Conservation (phyloP, 148 eudicot genomes). For the Fagopyrum esculentum region DNA sequence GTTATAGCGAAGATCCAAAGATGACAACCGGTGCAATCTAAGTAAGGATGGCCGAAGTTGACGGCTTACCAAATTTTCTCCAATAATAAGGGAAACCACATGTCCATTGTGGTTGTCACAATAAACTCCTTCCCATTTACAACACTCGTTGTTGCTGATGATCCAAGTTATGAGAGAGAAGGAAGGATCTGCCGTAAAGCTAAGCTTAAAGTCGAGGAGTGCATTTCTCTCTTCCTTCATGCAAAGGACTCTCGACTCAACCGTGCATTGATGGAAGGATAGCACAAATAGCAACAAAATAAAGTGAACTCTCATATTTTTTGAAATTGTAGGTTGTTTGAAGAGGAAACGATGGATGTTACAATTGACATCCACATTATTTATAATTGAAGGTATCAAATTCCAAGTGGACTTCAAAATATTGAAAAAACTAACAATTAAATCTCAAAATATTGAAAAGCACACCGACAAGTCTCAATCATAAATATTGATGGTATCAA, state of each 20-base stretch:
- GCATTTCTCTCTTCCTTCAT: conserved; percentile 16
- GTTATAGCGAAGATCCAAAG: conserved; percentile 25
- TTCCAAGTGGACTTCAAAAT: no score
- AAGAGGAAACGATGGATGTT: no score
- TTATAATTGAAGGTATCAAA: no score
- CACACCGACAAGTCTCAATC: no score
- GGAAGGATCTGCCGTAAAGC: background rate
- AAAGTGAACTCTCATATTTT: no score
- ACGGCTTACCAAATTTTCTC: background rate
- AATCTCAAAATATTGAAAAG: no score
- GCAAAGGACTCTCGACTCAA: background rate
- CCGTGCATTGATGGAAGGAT: no score
- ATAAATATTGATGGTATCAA: no score
- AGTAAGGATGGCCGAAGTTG: conserved; percentile 10
- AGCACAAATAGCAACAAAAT: no score
- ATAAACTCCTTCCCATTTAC: conserved; percentile 9
- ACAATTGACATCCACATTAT: no score
- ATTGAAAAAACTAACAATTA: no score
- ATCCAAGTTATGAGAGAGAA: background rate
- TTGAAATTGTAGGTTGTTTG: no score
- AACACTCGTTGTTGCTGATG: background rate
- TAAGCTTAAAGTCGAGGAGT: conserved; percentile 16
- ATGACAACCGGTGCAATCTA: background rate
- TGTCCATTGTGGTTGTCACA: background rate
- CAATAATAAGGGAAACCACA: background rate